phyloP scores from a whole-genome alignment of 164 flowering plant genomes.

The Kingdonia uniflora region DNA sequence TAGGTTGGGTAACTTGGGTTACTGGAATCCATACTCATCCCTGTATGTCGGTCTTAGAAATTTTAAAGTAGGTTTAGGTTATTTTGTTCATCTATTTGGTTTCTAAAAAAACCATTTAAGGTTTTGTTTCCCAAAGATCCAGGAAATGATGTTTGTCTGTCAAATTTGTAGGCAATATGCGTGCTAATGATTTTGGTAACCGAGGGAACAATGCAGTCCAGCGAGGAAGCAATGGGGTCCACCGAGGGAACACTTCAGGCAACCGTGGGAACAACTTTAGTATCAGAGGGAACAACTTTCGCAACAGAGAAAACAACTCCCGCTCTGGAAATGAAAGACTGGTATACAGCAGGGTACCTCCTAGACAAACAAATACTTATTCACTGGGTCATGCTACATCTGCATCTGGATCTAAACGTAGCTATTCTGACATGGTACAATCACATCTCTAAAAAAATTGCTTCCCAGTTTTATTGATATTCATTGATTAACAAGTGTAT shows the following conservation, averaged over 20 bases:
- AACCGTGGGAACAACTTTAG: too few species aligned
- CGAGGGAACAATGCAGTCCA: constrained; percentile 6
- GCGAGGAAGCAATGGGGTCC: too few species aligned
- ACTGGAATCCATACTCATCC: too few species aligned
- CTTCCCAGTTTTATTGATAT: too few species aligned
- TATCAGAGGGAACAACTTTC: too few species aligned
- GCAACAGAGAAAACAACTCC: background rate
- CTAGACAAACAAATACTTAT: constrained; percentile 17
- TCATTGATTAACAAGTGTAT: background rate
- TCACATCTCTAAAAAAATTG: background rate
- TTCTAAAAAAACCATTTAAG: background rate
- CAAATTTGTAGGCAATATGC: constrained; percentile 20
- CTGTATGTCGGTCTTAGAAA: too few species aligned
- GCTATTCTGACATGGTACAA: constrained; percentile 23
- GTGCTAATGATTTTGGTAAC: constrained; percentile 11
- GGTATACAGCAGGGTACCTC: constrained; percentile 8
- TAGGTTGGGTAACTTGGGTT: too few species aligned
- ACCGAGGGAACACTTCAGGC: too few species aligned
- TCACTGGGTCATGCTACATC: constrained; percentile 15
- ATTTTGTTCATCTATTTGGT: too few species aligned
- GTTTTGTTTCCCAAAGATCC: background rate
- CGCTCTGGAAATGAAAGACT: constrained; percentile 13
- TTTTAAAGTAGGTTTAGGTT: too few species aligned
- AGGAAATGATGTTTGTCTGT: constrained; percentile 2
- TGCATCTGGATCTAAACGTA: constrained; percentile 20